Evolutionary conservation across 768 basidiomycete species (phyloP).

Genomic region (Pisolithus marmoratus): DNA sequence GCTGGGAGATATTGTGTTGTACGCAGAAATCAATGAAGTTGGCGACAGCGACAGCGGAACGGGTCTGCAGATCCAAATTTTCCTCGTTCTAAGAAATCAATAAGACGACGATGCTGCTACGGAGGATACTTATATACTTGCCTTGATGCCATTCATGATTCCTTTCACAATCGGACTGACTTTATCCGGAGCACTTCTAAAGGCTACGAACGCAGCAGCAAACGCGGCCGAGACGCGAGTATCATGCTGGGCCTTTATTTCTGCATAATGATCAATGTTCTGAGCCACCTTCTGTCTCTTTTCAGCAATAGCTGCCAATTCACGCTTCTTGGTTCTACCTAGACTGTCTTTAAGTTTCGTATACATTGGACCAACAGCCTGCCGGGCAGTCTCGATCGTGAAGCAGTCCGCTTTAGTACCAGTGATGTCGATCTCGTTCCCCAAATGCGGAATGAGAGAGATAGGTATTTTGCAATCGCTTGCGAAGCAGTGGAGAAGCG

Average conservation of each 20-base stretch:
- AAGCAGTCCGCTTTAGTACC: slow-evolving; percentile 62
- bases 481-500: slow-evolving; percentile 76
- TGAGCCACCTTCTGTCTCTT: slow-evolving; percentile 61
- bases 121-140: slow-evolving; percentile 27
- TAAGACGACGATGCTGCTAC: slow-evolving; percentile 1
- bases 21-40: slow-evolving; percentile 85
- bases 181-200: slow-evolving; percentile 83
- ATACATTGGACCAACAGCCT: slow-evolving; percentile 66
- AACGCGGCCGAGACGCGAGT: slow-evolving; percentile 84
- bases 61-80: slow-evolving; percentile 80
- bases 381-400: slow-evolving; percentile 71
- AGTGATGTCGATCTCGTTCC: slow-evolving; percentile 70
- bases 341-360: slow-evolving; percentile 68
- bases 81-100: slow-evolving; percentile 65
- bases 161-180: slow-evolving; percentile 95
- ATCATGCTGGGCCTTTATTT: slow-evolving; percentile 82
- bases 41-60: slow-evolving; percentile 83
- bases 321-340: slow-evolving; percentile 73
- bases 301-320: slow-evolving; percentile 68
- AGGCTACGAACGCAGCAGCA: slow-evolving; percentile 86
- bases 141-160: slow-evolving; percentile 97
- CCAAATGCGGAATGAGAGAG: slow-evolving; percentile 73
- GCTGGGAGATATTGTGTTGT: slow-evolving; percentile 65
- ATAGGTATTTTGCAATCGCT: slow-evolving; percentile 84
- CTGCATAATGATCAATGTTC: slow-evolving; percentile 73